Conservation (phyloP, 345 rosid genomes). For the Eucalyptus cloeziana region DNA sequence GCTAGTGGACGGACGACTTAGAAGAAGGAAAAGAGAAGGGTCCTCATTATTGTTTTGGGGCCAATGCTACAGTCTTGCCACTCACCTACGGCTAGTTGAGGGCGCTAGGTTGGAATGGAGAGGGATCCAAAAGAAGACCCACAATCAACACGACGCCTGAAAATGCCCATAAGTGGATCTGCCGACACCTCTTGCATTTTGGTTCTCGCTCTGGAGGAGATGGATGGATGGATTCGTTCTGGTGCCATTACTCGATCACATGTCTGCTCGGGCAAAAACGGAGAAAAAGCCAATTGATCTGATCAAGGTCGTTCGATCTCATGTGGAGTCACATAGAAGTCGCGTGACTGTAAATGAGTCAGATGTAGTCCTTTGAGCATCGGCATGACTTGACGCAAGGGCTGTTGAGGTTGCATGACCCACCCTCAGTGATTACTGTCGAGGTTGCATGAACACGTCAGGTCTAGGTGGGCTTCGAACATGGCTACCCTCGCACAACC, state of each 20-base stretch:
- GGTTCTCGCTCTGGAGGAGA: neutral
- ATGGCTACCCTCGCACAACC: neutral
- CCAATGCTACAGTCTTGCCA: neutral
- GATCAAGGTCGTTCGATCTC: neutral
- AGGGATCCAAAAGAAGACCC: neutral
- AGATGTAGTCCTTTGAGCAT: neutral
- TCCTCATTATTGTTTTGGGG: neutral
- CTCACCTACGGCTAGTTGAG: neutral
- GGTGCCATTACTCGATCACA: neutral
- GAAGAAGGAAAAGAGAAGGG: neutral
- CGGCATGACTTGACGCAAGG: neutral
- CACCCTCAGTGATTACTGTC: neutral
- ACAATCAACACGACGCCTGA: neutral
- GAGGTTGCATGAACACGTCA: neutral
- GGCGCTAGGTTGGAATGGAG: neutral
- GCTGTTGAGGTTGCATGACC: neutral
- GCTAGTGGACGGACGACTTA: neutral
- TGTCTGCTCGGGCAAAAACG: neutral
- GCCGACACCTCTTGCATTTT: neutral
- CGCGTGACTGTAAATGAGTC: fast-evolving
- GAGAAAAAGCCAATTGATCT: neutral
- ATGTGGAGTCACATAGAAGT: neutral
- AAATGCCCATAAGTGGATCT: neutral
- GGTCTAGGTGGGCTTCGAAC: neutral
- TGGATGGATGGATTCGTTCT: neutral